A percentile compares a stretch with the other conserved stretches of the same genome.
phyloP scores from a whole-genome alignment of 768 basidiomycete genomes.

The Tulasnella sp. region DNA sequence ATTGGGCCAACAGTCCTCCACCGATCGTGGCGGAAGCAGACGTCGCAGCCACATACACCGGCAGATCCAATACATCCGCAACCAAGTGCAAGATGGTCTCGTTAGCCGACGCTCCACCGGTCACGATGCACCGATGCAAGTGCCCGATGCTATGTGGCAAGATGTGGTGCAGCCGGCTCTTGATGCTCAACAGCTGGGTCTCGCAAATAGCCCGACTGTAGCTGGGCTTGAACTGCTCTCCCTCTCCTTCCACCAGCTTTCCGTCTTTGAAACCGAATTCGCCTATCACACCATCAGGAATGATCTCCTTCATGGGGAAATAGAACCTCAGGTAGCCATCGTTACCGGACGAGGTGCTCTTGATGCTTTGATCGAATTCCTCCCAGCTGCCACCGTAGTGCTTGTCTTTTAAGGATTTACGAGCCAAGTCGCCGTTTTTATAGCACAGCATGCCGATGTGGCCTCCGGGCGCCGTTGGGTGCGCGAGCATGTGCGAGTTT shows the following conservation, averaged over 20 bases:
- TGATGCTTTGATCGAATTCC: conserved; percentile 63
- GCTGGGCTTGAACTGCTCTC: conserved; percentile 42
- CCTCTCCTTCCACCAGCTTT: conserved; percentile 36
- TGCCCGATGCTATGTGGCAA: conserved; percentile 47
- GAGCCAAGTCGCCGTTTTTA: conserved; percentile 80
- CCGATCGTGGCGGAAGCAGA: conserved; percentile 71
- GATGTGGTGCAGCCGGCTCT: conserved; percentile 64
- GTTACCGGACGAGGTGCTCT: conserved; percentile 53
- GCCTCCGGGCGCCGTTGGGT: conserved; percentile 55
- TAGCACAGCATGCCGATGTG: conserved; percentile 91
- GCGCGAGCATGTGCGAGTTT: conserved; percentile 69
- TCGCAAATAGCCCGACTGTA: conserved; percentile 78
- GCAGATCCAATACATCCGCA: conserved; percentile 75
- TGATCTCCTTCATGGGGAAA: conserved; percentile 83
- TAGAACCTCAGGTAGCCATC: conserved; percentile 66
- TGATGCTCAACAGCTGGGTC: conserved; percentile 80
- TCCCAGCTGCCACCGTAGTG: conserved; percentile 62
- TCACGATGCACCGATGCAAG: conserved; percentile 66
- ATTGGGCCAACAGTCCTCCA: conserved; percentile 67
- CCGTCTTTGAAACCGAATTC: conserved; percentile 57
- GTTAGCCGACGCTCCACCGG: conserved; percentile 76
- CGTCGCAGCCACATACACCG: conserved; percentile 58
- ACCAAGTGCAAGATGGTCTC: conserved; percentile 66
- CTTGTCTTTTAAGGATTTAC: conserved; percentile 68
- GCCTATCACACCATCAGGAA: conserved; percentile 73